A percentile compares a stretch with the other conserved stretches of the same genome.
Conservation (phyloP, 257 asterid species). For the Cynanchum wilfordii region DNA sequence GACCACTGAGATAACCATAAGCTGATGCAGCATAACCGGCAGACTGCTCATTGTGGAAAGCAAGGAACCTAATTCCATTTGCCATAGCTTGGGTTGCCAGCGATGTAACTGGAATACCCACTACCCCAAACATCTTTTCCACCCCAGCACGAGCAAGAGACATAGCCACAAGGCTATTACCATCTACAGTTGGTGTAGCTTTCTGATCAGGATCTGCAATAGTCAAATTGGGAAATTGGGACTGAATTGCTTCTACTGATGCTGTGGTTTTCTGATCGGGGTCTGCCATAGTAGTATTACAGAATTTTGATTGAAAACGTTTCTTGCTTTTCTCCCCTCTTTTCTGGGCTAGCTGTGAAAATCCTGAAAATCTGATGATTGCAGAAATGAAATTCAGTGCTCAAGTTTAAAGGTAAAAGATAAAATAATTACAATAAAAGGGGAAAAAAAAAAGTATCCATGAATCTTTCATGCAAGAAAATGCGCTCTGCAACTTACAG, state of each 20-base stretch:
- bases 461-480: too few relatives aligned
- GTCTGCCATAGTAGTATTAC: constrained; percentile 38
- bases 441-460: too few relatives aligned
- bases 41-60: constrained; percentile 94
- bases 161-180: constrained; percentile 69
- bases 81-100: constrained; percentile 74
- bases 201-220: constrained; percentile 42
- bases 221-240: constrained; percentile 2
- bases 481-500: too few relatives aligned
- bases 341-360: background rate
- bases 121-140: constrained; percentile 77
- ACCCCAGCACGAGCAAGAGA: constrained; percentile 64
- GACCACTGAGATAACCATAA: constrained; percentile 84
- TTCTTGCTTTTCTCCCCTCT: background rate
- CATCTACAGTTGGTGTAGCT: constrained; percentile 36
- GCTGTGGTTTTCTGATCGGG: constrained; percentile 18
- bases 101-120: constrained; percentile 84
- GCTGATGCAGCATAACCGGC: constrained; percentile 99
- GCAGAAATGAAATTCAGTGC: background rate
- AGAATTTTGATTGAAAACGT: background rate
- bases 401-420: too few relatives aligned
- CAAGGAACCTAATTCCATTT: constrained; percentile 74
- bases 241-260: constrained; percentile 26
- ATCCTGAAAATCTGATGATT: background rate
- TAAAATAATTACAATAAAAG: too few relatives aligned